A percentile compares a stretch with the other conserved stretches of the same genome.
These are phyloP conservation scores for Pseudogymnoascus sp. DNA, from an alignment of 2,329 filamentous ascomycete genomes.

Conservation along the genomic window DNA sequence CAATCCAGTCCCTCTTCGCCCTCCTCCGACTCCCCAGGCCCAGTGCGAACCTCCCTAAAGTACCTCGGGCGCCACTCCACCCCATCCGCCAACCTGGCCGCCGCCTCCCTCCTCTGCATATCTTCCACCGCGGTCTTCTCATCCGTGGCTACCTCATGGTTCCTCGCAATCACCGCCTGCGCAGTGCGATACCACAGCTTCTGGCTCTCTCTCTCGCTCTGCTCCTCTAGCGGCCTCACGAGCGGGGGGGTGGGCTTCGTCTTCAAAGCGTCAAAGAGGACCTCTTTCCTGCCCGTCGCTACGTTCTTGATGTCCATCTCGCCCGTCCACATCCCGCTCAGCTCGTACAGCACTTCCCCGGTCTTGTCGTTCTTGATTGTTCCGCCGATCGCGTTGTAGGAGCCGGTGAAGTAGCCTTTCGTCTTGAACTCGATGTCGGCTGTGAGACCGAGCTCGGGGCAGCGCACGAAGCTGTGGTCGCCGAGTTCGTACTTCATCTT, in stretches of 20 bases:
- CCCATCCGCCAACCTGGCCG: conserved; percentile 67
- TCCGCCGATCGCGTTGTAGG: conserved; percentile 92
- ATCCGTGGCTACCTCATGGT: conserved; percentile 84
- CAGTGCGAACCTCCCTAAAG: conserved; percentile 69
- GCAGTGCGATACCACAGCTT: conserved; percentile 77
- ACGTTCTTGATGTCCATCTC: conserved; percentile 90
- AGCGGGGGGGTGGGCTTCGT: conserved; percentile 69
- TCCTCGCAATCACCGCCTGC: conserved; percentile 71
- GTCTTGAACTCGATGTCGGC: conserved; percentile 98
- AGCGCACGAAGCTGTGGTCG: conserved; percentile 88
- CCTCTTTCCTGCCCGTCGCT: conserved; percentile 81
- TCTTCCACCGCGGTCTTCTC: conserved; percentile 98
- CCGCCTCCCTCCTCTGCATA: conserved; percentile 80
- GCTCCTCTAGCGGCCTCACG: conserved; percentile 73
- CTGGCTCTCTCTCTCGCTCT: conserved; percentile 85
- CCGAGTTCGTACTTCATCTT: conserved; percentile 99
- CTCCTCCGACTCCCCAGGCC: conserved; percentile 64
- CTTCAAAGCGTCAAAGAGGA: conserved; percentile 79
- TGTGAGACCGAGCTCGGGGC: conserved; percentile 76
- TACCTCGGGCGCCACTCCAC: conserved; percentile 83
- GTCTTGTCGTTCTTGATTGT: conserved; percentile 82
- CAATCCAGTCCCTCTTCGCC: conserved; percentile 88
- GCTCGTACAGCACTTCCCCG: conserved; percentile 80
- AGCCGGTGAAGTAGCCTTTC: conserved; percentile 93
- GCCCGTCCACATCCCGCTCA: conserved; percentile 87